phyloP scores from a whole-genome alignment of 2,329 filamentous ascomycete species.

The Endothia cerciana region DNA sequence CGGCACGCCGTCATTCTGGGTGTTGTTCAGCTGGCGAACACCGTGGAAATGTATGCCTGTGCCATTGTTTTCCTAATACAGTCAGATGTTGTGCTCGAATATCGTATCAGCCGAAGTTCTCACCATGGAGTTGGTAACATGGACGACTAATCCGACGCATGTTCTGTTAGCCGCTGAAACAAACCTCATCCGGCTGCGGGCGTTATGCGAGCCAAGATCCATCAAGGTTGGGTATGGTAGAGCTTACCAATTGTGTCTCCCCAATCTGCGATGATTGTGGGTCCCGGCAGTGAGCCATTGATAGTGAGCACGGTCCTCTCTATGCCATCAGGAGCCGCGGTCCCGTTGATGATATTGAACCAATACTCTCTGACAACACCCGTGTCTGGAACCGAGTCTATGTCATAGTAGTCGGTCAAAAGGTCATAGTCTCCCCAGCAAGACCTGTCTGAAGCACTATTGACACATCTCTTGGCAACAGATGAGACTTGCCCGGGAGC shows the following conservation, averaged over 20 bases:
- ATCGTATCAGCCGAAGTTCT: slow-evolving; percentile 33
- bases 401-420: slow-evolving; percentile 39
- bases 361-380: slow-evolving; percentile 44
- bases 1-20: slow-evolving; percentile 19
- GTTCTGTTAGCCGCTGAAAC: slow-evolving; percentile 21
- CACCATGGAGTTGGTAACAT: slow-evolving; percentile 15
- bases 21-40: slow-evolving; percentile 40
- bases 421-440: slow-evolving; percentile 45
- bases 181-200: slow-evolving; percentile 2
- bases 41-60: slow-evolving; percentile 47
- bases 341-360: slow-evolving; percentile 33
- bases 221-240: slow-evolving; percentile 1
- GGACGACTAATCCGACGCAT: slow-evolving; percentile 14
- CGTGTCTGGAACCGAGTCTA: slow-evolving; percentile 37
- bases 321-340: slow-evolving; percentile 41
- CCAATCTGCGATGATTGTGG: slow-evolving; percentile 35
- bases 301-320: slow-evolving; percentile 39
- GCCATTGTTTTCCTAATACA: slow-evolving; percentile 41
- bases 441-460: slow-evolving; percentile 24
- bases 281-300: slow-evolving; percentile 54
- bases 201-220: background rate
- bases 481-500: slow-evolving; percentile 3
- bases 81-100: slow-evolving; percentile 32
- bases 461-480: slow-evolving; percentile 13
- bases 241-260: slow-evolving; percentile 25